Percentiles rank a stretch among this genome's conserved stretches.
Evolutionary conservation across 495 filamentous ascomycete species (phyloP).

Genomic region (Halenospora varia): DNA sequence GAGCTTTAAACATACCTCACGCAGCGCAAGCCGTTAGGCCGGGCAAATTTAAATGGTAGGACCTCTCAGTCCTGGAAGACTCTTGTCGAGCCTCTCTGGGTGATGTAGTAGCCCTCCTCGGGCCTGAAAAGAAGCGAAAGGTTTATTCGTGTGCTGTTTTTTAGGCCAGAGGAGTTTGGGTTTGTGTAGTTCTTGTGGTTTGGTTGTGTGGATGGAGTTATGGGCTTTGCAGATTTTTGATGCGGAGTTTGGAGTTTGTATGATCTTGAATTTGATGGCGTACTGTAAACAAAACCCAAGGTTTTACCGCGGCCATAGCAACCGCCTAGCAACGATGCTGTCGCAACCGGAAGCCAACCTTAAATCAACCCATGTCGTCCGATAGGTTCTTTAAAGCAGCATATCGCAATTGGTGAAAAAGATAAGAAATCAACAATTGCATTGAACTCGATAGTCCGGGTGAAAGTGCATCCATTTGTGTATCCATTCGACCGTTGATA

Average conservation of each 20-base stretch:
- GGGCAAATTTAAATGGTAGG: slow-evolving; percentile 42
- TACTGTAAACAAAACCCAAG: neutral
- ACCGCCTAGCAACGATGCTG: neutral
- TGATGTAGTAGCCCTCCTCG: slow-evolving; percentile 23
- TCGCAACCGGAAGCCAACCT: neutral
- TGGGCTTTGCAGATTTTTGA: slow-evolving; percentile 5
- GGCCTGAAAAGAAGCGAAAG: slow-evolving; percentile 1
- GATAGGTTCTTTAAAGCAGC: too few species aligned
- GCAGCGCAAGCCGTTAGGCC: slow-evolving; percentile 71
- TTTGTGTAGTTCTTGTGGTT: neutral
- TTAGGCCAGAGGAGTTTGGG: slow-evolving; percentile 11
- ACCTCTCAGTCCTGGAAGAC: slow-evolving; percentile 41
- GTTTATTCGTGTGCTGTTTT: neutral
- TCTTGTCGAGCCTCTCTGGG: slow-evolving; percentile 27
- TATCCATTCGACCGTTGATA: too few species aligned
- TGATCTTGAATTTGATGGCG: neutral
- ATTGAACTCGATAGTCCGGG: too few species aligned
- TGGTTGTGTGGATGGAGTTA: neutral
- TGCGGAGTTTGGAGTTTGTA: slow-evolving; percentile 5
- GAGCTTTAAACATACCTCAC: slow-evolving; percentile 51
- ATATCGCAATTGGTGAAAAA: too few species aligned
- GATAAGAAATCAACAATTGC: too few species aligned
- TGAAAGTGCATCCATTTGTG: too few species aligned
- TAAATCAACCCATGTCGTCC: too few species aligned
- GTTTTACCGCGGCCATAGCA: neutral